Conservation (phyloP, 768 basidiomycete species). For the Rossbeevera mucosa region DNA sequence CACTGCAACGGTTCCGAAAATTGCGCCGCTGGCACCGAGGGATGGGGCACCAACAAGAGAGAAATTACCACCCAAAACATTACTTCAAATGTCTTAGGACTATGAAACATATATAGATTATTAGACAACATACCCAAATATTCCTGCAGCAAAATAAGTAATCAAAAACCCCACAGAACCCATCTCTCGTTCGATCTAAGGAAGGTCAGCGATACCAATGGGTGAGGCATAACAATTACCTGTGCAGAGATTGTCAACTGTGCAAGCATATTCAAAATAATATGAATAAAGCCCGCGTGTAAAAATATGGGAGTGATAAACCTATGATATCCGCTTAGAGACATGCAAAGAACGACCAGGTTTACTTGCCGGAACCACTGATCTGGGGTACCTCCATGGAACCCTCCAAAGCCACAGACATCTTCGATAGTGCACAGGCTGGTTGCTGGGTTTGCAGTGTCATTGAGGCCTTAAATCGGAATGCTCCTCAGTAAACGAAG, state of each 20-base stretch:
- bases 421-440: slow-evolving; percentile 69
- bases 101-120: background rate
- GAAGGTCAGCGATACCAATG: background rate
- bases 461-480: slow-evolving; percentile 58
- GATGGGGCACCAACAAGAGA: slow-evolving; percentile 83
- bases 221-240: slow-evolving; percentile 34
- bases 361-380: slow-evolving; percentile 50
- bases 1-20: slow-evolving; percentile 83
- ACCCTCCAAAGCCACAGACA: slow-evolving; percentile 87
- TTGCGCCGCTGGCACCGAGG: slow-evolving; percentile 88
- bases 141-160: slow-evolving; percentile 85
- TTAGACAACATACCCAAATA: slow-evolving; percentile 65
- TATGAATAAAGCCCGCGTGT: slow-evolving; percentile 94
- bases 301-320: slow-evolving; percentile 89
- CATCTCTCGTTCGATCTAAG: slow-evolving; percentile 88
- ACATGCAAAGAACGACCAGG: slow-evolving; percentile 41
- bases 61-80: slow-evolving; percentile 91
- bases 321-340: slow-evolving; percentile 37
- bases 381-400: slow-evolving; percentile 41
- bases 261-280: slow-evolving; percentile 85
- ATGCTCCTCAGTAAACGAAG: slow-evolving; percentile 9
- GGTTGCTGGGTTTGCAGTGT: slow-evolving; percentile 75
- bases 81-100: slow-evolving; percentile 38
- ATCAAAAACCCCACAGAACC: slow-evolving; percentile 81
- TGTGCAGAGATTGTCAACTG: slow-evolving; percentile 78